Percentiles rank a stretch among this genome's conserved stretches.
These are phyloP conservation scores for Chlorella variabilis DNA, from an alignment of 163 green algal species.

Conservation along the genomic window DNA sequence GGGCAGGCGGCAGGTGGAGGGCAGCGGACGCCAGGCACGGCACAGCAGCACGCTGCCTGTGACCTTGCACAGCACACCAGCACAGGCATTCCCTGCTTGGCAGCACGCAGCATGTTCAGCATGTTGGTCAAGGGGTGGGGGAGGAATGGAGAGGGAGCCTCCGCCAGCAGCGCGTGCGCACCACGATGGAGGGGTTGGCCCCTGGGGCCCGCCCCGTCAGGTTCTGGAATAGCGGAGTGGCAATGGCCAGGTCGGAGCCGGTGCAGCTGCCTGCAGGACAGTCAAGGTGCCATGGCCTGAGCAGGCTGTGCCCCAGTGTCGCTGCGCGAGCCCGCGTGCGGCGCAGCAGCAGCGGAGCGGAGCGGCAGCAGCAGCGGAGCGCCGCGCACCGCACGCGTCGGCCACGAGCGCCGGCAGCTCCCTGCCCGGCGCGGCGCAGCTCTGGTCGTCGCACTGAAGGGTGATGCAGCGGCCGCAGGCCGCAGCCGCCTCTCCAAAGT, in stretches of 20 bases:
- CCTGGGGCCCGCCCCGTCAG: constrained; percentile 9
- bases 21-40: too few relatives aligned
- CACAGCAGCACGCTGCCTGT: too few relatives aligned
- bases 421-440: background rate
- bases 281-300: background rate
- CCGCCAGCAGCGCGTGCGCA: background rate
- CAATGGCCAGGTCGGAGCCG: background rate
- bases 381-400: background rate
- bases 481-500: background rate
- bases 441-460: constrained; percentile 11
- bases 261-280: constrained; percentile 12
- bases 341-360: too few relatives aligned
- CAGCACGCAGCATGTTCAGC: background rate
- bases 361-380: too few relatives aligned
- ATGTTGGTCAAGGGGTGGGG: too few relatives aligned
- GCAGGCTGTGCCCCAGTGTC: background rate
- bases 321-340: too few relatives aligned
- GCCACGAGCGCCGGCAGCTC: constrained; percentile 10
- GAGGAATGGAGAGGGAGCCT: background rate
- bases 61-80: too few relatives aligned
- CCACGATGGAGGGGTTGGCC: constrained; percentile 6
- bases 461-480: constrained; percentile 21
- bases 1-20: background rate
- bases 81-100: background rate
- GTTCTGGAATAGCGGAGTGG: background rate